Conservation (phyloP, 441 rosid genomes). For the Aquilaria agallochum region DNA sequence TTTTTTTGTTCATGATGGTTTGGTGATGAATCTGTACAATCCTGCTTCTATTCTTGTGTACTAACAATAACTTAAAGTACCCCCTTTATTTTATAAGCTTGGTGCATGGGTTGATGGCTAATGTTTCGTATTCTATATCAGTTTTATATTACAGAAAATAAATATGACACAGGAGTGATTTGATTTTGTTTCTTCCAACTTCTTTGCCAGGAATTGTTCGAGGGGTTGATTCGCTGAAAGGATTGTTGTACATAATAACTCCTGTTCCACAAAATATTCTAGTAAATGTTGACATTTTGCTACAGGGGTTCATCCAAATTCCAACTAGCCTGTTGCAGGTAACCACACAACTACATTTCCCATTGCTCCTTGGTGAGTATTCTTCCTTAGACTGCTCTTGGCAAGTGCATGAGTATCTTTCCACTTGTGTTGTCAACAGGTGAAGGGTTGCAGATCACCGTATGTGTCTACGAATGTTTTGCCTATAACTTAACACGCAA, state of each 20-base stretch:
- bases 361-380: neutral
- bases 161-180: neutral
- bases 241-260: slow-evolving; percentile 69
- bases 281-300: slow-evolving; percentile 74
- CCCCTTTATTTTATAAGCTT: too few relatives aligned
- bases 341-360: slow-evolving; percentile 3
- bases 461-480: slow-evolving; percentile 67
- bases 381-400: neutral
- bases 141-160: neutral
- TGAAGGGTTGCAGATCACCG: slow-evolving; percentile 76
- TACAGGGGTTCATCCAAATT: slow-evolving; percentile 76
- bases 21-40: too few relatives aligned
- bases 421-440: slow-evolving; percentile 29
- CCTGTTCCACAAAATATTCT: slow-evolving; percentile 71
- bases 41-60: too few relatives aligned
- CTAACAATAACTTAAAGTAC: too few relatives aligned
- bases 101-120: too few relatives aligned
- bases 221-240: slow-evolving; percentile 67
- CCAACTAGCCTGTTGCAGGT: slow-evolving; percentile 87
- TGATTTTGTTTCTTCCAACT: slow-evolving; percentile 1
- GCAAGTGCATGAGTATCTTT: neutral
- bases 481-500: slow-evolving; percentile 38
- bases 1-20: too few relatives aligned
- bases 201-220: slow-evolving; percentile 72
- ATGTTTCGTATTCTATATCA: too few relatives aligned